Conservation (phyloP, 805 yeast species). For the Lachancea dasiensis region DNA sequence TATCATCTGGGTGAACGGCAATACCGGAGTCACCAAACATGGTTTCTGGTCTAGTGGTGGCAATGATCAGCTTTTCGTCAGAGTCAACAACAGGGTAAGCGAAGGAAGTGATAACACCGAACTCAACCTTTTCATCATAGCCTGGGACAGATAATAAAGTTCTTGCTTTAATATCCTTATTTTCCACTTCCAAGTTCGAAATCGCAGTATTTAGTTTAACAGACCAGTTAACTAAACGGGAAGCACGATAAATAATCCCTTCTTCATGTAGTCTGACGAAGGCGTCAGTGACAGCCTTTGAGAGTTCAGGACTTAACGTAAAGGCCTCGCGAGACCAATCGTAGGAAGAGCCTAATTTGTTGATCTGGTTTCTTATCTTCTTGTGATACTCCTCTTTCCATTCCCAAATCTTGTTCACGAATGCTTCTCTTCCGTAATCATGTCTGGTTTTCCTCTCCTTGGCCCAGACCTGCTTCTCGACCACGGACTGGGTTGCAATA, state of each 20-base stretch:
- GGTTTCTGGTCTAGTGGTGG: conserved; percentile 99
- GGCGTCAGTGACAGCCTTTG: conserved; percentile 81
- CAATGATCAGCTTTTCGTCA: conserved; percentile 83
- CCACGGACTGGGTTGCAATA: conserved; percentile 97
- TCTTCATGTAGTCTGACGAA: conserved; percentile 90
- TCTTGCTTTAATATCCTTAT: conserved; percentile 79
- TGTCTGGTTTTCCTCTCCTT: conserved; percentile 85
- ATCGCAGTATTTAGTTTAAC: conserved; percentile 90
- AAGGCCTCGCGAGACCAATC: conserved; percentile 95
- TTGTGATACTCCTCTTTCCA: conserved; percentile 94
- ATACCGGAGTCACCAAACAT: conserved; percentile 96
- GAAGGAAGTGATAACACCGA: conserved; percentile 94
- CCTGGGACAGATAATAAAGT: conserved; percentile 82
- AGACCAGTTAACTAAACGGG: conserved; percentile 94
- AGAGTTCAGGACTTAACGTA: conserved; percentile 74
- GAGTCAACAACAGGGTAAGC: conserved; percentile 84
- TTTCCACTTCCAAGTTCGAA: conserved; percentile 94
- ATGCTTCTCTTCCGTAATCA: conserved; percentile 89
- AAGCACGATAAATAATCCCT: conserved; percentile 90
- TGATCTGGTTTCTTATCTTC: conserved; percentile 78
- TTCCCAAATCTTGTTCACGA: conserved; percentile 87
- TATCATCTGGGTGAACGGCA: conserved; percentile 95
- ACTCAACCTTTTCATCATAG: conserved; percentile 84
- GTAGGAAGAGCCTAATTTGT: conserved; percentile 90
- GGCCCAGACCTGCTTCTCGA: conserved; percentile 92